Evolutionary conservation across 2,329 filamentous ascomycete species (phyloP).

Genomic region (Calonectria pseudoreteaudii): DNA sequence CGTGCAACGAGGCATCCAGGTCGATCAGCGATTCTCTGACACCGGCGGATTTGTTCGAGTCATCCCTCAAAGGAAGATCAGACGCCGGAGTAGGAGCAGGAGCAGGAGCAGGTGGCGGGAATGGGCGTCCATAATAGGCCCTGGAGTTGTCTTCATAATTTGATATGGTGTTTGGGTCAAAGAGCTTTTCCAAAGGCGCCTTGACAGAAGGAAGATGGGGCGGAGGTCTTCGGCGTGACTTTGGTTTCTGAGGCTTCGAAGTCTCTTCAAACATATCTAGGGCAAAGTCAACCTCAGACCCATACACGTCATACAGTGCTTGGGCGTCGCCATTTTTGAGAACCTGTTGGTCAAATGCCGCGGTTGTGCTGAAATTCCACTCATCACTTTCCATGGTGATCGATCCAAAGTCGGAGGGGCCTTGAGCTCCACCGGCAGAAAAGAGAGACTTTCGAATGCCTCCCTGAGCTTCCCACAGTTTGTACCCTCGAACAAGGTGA

Average conservation of each 20-base stretch:
- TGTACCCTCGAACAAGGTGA: conserved; percentile 77
- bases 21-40: conserved; percentile 75
- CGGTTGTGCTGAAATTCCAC: conserved; percentile 76
- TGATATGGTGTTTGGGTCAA: conserved; percentile 74
- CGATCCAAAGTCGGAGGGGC: conserved; percentile 57
- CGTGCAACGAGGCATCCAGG: conserved; percentile 69
- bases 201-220: conserved; percentile 68
- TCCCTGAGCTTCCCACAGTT: conserved; percentile 80
- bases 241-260: conserved; percentile 64
- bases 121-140: conserved; percentile 66
- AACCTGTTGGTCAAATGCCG: conserved; percentile 71
- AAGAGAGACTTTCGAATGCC: conserved; percentile 77
- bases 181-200: conserved; percentile 72
- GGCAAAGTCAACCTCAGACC: conserved; percentile 66
- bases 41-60: conserved; percentile 60
- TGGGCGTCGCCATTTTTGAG: conserved; percentile 65
- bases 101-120: conserved; percentile 49
- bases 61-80: conserved; percentile 70
- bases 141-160: conserved; percentile 74
- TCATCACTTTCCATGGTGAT: conserved; percentile 66
- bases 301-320: conserved; percentile 72
- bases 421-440: conserved; percentile 68
- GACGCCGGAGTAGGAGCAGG: conserved; percentile 49
- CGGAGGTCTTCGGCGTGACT: conserved; percentile 67
- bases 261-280: conserved; percentile 60